These are phyloP conservation scores for Protomyces macrosporus DNA, from an alignment of 1,139 yeast genomes.

Conservation along the genomic window DNA sequence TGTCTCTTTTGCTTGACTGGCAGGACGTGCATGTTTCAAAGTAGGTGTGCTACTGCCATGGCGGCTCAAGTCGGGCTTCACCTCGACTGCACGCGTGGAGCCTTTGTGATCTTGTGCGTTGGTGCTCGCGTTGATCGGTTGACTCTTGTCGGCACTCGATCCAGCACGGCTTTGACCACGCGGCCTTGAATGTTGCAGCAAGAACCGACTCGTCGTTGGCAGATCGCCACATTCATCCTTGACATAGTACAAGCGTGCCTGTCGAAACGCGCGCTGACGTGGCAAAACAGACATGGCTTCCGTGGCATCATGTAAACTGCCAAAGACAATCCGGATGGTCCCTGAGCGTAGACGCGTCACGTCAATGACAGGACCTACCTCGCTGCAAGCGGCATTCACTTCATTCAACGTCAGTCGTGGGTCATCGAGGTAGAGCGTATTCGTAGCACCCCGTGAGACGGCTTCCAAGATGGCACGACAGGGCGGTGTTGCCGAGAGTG, in stretches of 20 bases:
- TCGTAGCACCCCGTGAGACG: background rate
- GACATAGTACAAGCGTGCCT: background rate
- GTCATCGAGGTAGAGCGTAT: background rate
- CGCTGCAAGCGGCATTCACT: background rate
- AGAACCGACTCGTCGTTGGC: background rate
- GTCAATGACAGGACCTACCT: background rate
- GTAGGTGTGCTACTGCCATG: too few species aligned
- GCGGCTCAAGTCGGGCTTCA: too few species aligned
- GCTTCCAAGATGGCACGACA: background rate
- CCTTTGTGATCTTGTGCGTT: too few species aligned
- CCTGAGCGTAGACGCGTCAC: background rate
- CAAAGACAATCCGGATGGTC: background rate
- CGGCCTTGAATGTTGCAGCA: background rate
- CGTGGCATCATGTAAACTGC: slow-evolving; percentile 1
- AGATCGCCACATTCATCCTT: background rate
- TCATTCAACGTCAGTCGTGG: background rate
- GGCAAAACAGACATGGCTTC: background rate
- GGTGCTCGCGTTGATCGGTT: too few species aligned
- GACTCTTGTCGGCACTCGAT: too few species aligned
- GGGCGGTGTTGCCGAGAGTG: background rate
- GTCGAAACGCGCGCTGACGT: background rate
- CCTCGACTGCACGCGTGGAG: too few species aligned
- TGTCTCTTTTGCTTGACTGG: too few species aligned
- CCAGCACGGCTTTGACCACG: too few species aligned
- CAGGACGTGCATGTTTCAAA: too few species aligned